Percentiles rank a stretch among this genome's conserved stretches.
phyloP scores from a whole-genome alignment of 225 moss, liverwort and hornwort genomes.

The Anthoceros angustus region DNA sequence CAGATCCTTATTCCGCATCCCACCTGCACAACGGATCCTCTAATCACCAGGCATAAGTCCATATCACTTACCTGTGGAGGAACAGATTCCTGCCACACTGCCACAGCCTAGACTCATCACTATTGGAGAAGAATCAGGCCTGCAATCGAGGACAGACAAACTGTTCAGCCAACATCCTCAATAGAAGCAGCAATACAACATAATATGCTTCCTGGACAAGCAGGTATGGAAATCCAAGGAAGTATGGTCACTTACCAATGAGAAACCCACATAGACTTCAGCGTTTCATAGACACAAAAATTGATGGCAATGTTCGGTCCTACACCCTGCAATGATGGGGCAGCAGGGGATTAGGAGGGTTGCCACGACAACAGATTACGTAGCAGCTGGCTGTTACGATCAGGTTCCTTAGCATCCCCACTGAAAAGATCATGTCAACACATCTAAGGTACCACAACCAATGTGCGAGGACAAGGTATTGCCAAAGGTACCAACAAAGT shows the following conservation, averaged over 20 bases:
- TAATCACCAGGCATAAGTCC: no score
- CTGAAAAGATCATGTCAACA: no score
- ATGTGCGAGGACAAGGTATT: not conserved
- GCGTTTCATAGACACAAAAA: conserved; percentile 94
- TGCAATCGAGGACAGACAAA: conserved; percentile 14
- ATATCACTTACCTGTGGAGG: conserved; percentile 58
- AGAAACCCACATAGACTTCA: conserved; percentile 86
- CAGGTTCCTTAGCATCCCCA: no score
- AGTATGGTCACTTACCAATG: conserved; percentile 27
- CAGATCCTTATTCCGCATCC: no score
- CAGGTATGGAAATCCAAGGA: no score
- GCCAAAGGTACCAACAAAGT: conserved; percentile 56
- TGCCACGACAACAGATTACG: no score
- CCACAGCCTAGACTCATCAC: conserved; percentile 89
- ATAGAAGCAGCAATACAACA: not conserved
- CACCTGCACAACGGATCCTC: no score
- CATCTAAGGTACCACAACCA: not conserved
- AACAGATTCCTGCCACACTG: conserved; percentile 92
- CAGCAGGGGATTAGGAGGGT: conserved; percentile 4
- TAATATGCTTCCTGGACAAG: not conserved
- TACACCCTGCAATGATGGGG: conserved; percentile 49
- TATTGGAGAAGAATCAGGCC: conserved; percentile 70
- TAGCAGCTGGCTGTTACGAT: no score
- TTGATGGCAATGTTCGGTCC: conserved; percentile 97
- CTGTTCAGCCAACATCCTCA: not conserved